phyloP scores from a whole-genome alignment of 139 green algal genomes.

The Ettlia oleoabundans region DNA sequence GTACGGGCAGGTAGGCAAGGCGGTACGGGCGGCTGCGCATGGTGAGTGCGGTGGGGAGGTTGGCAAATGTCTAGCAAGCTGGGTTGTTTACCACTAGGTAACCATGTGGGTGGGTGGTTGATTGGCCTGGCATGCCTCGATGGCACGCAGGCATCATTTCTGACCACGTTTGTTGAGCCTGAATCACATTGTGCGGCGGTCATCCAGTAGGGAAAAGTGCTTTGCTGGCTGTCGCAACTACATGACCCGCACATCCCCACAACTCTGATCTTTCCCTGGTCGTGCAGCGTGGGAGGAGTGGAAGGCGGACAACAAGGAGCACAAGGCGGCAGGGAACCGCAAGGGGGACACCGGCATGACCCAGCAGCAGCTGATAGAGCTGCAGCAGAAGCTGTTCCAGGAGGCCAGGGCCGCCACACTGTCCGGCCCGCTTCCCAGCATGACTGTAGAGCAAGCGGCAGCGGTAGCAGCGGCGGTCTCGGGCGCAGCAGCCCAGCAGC shows the following conservation, averaged over 20 bases:
- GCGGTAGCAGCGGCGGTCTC: not conserved
- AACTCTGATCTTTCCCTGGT: not conserved
- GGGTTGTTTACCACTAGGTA: too few relatives aligned
- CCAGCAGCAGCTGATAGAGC: constrained; percentile 47
- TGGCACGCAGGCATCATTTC: too few relatives aligned
- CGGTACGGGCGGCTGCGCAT: not conserved
- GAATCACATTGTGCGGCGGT: too few relatives aligned
- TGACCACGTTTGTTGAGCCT: too few relatives aligned
- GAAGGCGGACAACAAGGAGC: constrained; percentile 55
- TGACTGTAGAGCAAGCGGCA: not conserved
- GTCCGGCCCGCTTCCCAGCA: constrained; percentile 15
- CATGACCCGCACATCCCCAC: too few relatives aligned
- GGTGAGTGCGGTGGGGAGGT: too few relatives aligned
- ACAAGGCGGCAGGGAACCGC: constrained; percentile 18
- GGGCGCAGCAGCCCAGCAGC: constrained; percentile 9
- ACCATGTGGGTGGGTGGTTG: not conserved
- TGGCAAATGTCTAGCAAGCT: too few relatives aligned
- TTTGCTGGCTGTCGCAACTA: too few relatives aligned
- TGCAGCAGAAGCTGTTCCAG: constrained; percentile 58
- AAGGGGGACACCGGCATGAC: constrained; percentile 43
- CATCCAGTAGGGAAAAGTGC: too few relatives aligned
- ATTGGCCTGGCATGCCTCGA: too few relatives aligned
- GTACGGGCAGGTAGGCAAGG: constrained; percentile 33
- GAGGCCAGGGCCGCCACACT: constrained; percentile 45
- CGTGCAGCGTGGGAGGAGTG: constrained; percentile 43